Percentiles rank a stretch among this genome's conserved stretches.
Conservation (phyloP, 805 yeast species). For the Kodamaea laetipori region DNA sequence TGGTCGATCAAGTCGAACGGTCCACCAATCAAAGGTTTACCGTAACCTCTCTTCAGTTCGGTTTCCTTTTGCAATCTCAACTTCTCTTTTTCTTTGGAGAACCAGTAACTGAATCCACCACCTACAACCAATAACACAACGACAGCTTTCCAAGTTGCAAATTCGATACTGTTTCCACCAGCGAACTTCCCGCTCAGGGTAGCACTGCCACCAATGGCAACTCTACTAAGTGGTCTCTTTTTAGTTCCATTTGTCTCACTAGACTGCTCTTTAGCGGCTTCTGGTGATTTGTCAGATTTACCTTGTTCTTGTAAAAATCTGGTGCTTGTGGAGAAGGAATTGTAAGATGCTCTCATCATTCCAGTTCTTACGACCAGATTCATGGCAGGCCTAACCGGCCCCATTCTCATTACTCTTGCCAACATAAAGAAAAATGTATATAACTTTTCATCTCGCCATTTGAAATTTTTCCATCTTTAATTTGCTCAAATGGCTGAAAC, state of each 20-base stretch:
- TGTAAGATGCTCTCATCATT: too few relatives aligned
- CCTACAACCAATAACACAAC: constrained; percentile 68
- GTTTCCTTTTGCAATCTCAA: constrained; percentile 74
- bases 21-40: constrained; percentile 93
- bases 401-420: too few relatives aligned
- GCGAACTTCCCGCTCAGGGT: constrained; percentile 37
- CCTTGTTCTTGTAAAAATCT: constrained; percentile 1
- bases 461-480: not conserved
- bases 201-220: constrained; percentile 68
- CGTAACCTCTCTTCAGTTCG: constrained; percentile 83
- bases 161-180: constrained; percentile 55
- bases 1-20: constrained; percentile 74
- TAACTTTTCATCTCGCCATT: constrained; percentile 1
- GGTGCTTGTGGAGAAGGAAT: not conserved
- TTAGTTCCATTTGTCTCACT: constrained; percentile 2
- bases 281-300: not conserved
- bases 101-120: constrained; percentile 68
- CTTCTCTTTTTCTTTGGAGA: constrained; percentile 74
- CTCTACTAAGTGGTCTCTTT: constrained; percentile 75
- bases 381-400: too few relatives aligned
- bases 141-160: constrained; percentile 84
- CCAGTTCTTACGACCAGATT: too few relatives aligned
- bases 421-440: too few relatives aligned
- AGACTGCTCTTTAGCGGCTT: not conserved
- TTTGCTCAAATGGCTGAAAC: not conserved